Evolutionary conservation across 2,329 filamentous ascomycete species (phyloP), one percentile per base, ranked within the genome.

Genomic region (Fusarium sp.): DNA sequence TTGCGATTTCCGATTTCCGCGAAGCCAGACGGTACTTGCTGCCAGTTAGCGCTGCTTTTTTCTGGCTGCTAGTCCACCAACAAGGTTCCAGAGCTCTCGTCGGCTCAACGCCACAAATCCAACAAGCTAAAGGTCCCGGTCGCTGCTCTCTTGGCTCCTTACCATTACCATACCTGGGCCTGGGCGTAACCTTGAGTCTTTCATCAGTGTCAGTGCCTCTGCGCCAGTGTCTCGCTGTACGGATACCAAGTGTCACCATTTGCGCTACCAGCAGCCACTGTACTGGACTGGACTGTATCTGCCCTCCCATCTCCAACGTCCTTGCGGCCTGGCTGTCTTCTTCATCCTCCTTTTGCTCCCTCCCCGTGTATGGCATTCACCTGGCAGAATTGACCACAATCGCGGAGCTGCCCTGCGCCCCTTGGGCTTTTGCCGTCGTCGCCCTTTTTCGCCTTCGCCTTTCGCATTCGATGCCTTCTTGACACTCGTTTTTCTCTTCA

Each of bases 41-140:
- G 47, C 35, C 52, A 52, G 59, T 63, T 73, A 72, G 68, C 68
- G 70, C 74, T 69, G 61, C 63, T 73, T 75, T 68, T 74, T 78
- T 77, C 42, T 47, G 42, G 22, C 69, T 73, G 35, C 68, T 74
- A 70, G 70, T 69, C 64, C 69, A 56, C 76, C 74, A 75, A 69
- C 77, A 78, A 74, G 75, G 73, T 73, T 76, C 70, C 68, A 74
- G 65, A 68, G 57, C 66, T 73, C 72, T 73, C 66, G 69, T 74
- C 74, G 66, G 73, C 61, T 77, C 73, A 70, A 78, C 77, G 77
- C 77, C 74, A 79, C 76, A 75, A 75, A 75, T 68, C 60, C 71
- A 75, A 74, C 66, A 73, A 71, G 65, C 66, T 68, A 63, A 27
- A 57, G 66, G 47, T 52, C 47, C 47, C 25, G 16, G 66, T 66